Evolutionary conservation across 1,284 basidiomycete species (phyloP), one percentile per base, ranked within the genome.

Genomic region (Heterobasidion occidentale): DNA sequence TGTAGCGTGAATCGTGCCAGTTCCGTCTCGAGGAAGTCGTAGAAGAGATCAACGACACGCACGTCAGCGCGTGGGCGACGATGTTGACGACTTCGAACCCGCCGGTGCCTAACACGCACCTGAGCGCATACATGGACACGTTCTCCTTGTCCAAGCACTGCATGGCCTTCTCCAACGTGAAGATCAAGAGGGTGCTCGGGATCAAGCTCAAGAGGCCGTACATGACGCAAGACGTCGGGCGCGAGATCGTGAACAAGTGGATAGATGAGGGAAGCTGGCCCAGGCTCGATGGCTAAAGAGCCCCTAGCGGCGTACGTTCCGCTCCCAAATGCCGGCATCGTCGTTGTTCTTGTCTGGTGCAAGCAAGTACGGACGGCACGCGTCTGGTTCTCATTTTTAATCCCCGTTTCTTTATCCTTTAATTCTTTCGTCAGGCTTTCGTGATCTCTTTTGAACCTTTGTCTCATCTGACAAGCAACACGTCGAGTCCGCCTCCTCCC

Each of bases 11-110:
- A 27, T 27, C 51, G 12, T 50, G 11, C 54, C 53, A 80, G 78
- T 71, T 82, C 67, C 77, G 73, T 64, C 78, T 86, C 47, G 81
- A 87, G 46, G 88, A 90, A 61, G 73, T 83, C 57, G 81, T 93
- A 2, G 90, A 94, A 65, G 90, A 94, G 53, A 90, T 93, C 65
- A 94, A 94, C 66, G 92, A 94, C 67, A 83, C 84, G 62, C 93
- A 95, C 66, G 87, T 94, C 47, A 77, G 83, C 59, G 85, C 83
- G 6, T 96, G 93, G 93, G 88, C 84, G 1, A 79, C 89, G 62
- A 93, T 96, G 89, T 77, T 93, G 58, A 74, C 75, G 17, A 79
- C 74, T 52, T 88, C 90, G 15, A 77, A 83, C 51, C 91, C 91
- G 45, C 89, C 89, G 0, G 80, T 93, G 56, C 74, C 78, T 5